Percentiles rank a stretch among this genome's conserved stretches.
Conservation (phyloP, 169 alveolate species). For the Pseudocohnilembus persalinus region DNA sequence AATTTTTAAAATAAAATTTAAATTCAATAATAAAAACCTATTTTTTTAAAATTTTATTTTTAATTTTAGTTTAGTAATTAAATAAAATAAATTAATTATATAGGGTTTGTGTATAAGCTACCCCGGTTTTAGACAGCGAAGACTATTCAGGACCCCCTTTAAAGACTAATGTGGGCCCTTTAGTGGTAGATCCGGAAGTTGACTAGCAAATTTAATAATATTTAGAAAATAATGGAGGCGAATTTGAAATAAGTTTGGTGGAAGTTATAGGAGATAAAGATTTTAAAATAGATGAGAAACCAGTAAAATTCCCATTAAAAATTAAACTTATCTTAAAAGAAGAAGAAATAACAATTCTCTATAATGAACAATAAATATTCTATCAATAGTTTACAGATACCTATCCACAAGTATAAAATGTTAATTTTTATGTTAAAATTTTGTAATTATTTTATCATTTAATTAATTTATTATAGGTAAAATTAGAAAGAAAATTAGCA, state of each 20-base stretch:
- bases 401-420: neutral
- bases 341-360: neutral
- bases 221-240: neutral
- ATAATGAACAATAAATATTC: neutral
- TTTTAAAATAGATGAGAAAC: neutral
- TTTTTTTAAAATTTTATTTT: too few species aligned
- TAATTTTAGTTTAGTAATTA: too few species aligned
- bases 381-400: neutral
- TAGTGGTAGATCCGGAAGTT: neutral
- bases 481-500: neutral
- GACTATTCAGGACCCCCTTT: neutral
- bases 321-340: too few species aligned
- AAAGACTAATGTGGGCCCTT: neutral
- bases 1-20: too few species aligned
- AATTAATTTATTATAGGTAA: neutral
- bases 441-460: neutral
- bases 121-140: neutral
- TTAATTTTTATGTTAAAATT: too few species aligned
- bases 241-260: neutral
- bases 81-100: too few species aligned
- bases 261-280: neutral
- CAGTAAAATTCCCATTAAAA: neutral
- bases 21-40: too few species aligned
- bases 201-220: neutral
- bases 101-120: neutral